Percentiles rank a stretch among this genome's conserved stretches.
These are phyloP conservation scores for Wickerhamomyces kurtzmanii DNA, from an alignment of 805 yeast genomes.

Conservation along the genomic window DNA sequence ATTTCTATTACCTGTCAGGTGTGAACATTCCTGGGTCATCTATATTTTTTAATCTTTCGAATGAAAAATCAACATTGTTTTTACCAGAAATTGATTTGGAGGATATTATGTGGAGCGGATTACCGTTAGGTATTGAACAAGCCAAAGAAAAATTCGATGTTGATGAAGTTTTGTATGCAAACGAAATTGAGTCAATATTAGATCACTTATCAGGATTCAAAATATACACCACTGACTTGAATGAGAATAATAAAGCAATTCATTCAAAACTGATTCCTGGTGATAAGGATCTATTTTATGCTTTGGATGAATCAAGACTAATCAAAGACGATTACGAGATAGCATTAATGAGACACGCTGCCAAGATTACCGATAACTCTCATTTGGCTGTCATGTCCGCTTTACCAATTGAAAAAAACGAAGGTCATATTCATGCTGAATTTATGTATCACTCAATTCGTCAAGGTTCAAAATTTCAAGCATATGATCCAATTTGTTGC, in stretches of 20 bases:
- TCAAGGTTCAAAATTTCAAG: slow-evolving; percentile 83
- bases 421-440: slow-evolving; percentile 92
- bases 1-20: slow-evolving; percentile 83
- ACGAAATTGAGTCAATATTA: slow-evolving; percentile 33
- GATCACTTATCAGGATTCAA: slow-evolving; percentile 16
- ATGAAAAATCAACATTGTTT: slow-evolving; percentile 57
- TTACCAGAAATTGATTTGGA: slow-evolving; percentile 80
- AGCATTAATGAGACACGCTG: slow-evolving; percentile 66
- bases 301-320: slow-evolving; percentile 80
- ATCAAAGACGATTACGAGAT: slow-evolving; percentile 82
- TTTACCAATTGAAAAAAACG: slow-evolving; percentile 75
- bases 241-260: slow-evolving; percentile 27
- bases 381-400: slow-evolving; percentile 93
- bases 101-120: slow-evolving; percentile 94
- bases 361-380: slow-evolving; percentile 77
- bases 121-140: slow-evolving; percentile 60
- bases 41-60: slow-evolving; percentile 43
- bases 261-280: slow-evolving; percentile 28
- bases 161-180: slow-evolving; percentile 63
- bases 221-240: slow-evolving; percentile 44
- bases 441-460: slow-evolving; percentile 88
- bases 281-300: slow-evolving; percentile 46
- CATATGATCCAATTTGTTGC: slow-evolving; percentile 95
- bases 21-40: slow-evolving; percentile 72
- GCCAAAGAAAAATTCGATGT: slow-evolving; percentile 66